Percentiles rank a stretch among this genome's conserved stretches.
Evolutionary conservation across 108 stramenopile species (phyloP).

Genomic region (Pelagomonas calceolata): DNA sequence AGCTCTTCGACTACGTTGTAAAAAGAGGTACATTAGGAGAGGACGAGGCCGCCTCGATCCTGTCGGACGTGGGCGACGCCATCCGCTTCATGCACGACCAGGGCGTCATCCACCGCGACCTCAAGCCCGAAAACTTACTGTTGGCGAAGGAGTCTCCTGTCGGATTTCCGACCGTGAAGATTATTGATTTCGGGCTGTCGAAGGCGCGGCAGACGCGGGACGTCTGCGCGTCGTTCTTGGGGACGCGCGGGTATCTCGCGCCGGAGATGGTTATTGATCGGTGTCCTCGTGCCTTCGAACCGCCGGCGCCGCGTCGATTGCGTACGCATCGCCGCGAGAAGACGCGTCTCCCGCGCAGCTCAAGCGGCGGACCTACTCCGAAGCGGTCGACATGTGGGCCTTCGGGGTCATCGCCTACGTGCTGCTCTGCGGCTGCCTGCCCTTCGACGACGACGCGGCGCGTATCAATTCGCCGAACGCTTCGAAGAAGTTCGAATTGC

Average conservation of each 20-base stretch:
- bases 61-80: constrained; percentile 75
- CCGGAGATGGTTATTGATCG: constrained; percentile 98
- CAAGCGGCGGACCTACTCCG: constrained; percentile 25
- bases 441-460: constrained; percentile 91
- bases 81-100: constrained; percentile 89
- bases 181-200: constrained; percentile 92
- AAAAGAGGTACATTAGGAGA: constrained; percentile 45
- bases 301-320: constrained; percentile 71
- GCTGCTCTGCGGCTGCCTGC: constrained; percentile 85
- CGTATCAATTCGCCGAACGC: constrained; percentile 58
- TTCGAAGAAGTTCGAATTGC: constrained; percentile 64
- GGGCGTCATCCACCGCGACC: constrained; percentile 88
- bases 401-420: constrained; percentile 82
- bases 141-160: constrained; percentile 35
- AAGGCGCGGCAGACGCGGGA: constrained; percentile 51
- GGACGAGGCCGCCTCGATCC: constrained; percentile 79
- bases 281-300: no score
- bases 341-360: not conserved
- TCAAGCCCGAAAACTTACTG: constrained; percentile 90
- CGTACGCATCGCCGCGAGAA: constrained; percentile 14
- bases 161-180: constrained; percentile 69
- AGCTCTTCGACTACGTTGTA: constrained; percentile 97
- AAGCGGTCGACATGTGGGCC: constrained; percentile 78
- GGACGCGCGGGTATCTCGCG: constrained; percentile 87
- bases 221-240: constrained; percentile 71